These are phyloP conservation scores for Populus tomentosa DNA, from an alignment of 441 rosid species.

Conservation along the genomic window DNA sequence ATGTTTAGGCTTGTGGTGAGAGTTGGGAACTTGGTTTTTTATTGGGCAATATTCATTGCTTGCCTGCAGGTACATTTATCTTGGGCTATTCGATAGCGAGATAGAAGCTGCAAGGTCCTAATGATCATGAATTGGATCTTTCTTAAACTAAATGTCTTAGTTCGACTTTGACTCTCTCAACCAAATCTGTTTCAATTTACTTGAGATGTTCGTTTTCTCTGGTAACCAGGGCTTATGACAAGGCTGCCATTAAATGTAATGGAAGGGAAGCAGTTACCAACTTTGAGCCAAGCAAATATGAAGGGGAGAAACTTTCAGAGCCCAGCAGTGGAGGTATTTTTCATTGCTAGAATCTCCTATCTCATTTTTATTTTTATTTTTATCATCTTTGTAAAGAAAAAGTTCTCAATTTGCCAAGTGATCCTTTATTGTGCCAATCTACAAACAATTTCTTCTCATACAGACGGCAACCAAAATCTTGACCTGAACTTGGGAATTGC, in stretches of 20 bases:
- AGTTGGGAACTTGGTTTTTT: too few relatives aligned
- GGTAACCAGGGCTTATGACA: slow-evolving; percentile 75
- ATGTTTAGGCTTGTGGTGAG: too few relatives aligned
- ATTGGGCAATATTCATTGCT: too few relatives aligned
- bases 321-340: slow-evolving; percentile 32
- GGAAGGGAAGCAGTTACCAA: slow-evolving; percentile 91
- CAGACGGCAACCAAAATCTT: slow-evolving; percentile 33
- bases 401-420: neutral
- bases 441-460: neutral
- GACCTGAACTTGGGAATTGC: slow-evolving; percentile 62
- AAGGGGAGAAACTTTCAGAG: slow-evolving; percentile 30
- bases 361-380: neutral
- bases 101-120: too few relatives aligned
- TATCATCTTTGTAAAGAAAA: neutral
- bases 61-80: too few relatives aligned
- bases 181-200: too few relatives aligned
- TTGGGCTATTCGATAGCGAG: too few relatives aligned
- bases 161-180: too few relatives aligned
- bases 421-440: neutral
- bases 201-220: slow-evolving; percentile 12
- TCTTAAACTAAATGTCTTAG: too few relatives aligned
- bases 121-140: too few relatives aligned
- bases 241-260: slow-evolving; percentile 72
- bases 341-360: neutral
- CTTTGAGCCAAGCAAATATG: slow-evolving; percentile 60